Evolutionary conservation across 106 monocot genomes (phyloP).

Genomic region (Ottelia alismoides): DNA sequence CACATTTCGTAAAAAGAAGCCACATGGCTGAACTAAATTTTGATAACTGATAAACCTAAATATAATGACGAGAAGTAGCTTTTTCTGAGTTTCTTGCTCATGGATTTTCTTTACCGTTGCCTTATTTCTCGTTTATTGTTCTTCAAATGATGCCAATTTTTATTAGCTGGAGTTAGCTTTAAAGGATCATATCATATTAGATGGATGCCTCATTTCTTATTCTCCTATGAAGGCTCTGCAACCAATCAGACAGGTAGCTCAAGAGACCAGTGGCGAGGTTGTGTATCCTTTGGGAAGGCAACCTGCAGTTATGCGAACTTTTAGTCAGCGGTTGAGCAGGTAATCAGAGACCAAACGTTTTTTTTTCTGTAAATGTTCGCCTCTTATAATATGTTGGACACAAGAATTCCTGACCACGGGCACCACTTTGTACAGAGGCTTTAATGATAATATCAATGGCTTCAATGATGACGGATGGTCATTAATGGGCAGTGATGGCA

Average conservation of each 20-base stretch:
- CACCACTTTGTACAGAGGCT: constrained; percentile 39
- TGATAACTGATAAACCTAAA: too few relatives aligned
- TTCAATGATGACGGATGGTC: constrained; percentile 94
- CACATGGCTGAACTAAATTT: too few relatives aligned
- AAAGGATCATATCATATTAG: too few relatives aligned
- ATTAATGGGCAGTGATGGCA: constrained; percentile 55
- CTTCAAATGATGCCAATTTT: too few relatives aligned
- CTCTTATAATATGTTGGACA: not conserved
- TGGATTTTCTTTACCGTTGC: too few relatives aligned
- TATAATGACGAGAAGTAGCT: too few relatives aligned
- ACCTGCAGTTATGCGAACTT: constrained; percentile 78
- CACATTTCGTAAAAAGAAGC: too few relatives aligned
- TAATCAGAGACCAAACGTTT: constrained; percentile 2
- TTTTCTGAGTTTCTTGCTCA: not conserved
- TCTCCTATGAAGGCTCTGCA: constrained; percentile 55
- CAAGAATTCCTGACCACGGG: not conserved
- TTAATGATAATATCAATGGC: constrained; percentile 91
- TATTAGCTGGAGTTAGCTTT: too few relatives aligned
- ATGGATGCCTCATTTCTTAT: too few relatives aligned
- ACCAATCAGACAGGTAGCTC: constrained; percentile 80
- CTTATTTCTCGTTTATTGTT: too few relatives aligned
- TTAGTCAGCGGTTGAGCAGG: constrained; percentile 87
- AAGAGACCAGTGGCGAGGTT: constrained; percentile 77
- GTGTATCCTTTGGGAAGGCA: constrained; percentile 61
- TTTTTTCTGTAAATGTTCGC: not conserved